Conservation (phyloP, 2,329 filamentous ascomycete genomes). For the Sporothrix protearum region DNA sequence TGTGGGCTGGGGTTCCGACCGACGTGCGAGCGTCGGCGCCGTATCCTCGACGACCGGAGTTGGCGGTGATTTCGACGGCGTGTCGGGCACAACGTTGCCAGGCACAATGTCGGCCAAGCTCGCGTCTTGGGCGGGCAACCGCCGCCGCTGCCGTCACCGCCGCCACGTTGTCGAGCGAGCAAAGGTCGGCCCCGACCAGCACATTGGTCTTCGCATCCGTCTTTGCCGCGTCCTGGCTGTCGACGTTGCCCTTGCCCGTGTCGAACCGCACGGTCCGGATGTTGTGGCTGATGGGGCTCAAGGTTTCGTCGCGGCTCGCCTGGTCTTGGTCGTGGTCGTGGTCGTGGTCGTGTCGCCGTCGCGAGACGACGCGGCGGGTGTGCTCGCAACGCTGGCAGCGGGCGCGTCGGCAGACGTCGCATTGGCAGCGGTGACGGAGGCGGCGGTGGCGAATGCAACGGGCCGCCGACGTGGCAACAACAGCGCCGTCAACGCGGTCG, state of each 20-base stretch:
- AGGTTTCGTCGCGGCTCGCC: constrained; percentile 14
- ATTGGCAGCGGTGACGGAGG: too few relatives aligned
- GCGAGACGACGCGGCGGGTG: not conserved
- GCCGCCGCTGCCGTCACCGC: too few relatives aligned
- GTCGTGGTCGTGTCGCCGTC: too few relatives aligned
- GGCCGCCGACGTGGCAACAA: too few relatives aligned
- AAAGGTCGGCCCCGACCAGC: not conserved
- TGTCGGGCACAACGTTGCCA: not conserved
- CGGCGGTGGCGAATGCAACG: too few relatives aligned
- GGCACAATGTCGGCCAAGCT: not conserved
- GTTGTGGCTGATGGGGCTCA: constrained; percentile 18
- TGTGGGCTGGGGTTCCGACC: not conserved
- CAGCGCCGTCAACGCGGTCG: not conserved
- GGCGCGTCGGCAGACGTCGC: not conserved
- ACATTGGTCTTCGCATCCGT: not conserved
- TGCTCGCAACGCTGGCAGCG: not conserved
- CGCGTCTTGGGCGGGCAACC: not conserved
- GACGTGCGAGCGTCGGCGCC: not conserved
- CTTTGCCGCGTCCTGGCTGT: too few relatives aligned
- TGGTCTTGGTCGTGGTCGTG: not conserved
- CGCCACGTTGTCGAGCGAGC: not conserved
- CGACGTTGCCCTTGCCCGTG: not conserved
- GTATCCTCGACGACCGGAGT: not conserved
- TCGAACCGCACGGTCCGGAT: constrained; percentile 19
- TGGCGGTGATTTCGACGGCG: constrained; percentile 1